phyloP scores from a whole-genome alignment of 352 stramenopile species.

The Phytophthora quininea region DNA sequence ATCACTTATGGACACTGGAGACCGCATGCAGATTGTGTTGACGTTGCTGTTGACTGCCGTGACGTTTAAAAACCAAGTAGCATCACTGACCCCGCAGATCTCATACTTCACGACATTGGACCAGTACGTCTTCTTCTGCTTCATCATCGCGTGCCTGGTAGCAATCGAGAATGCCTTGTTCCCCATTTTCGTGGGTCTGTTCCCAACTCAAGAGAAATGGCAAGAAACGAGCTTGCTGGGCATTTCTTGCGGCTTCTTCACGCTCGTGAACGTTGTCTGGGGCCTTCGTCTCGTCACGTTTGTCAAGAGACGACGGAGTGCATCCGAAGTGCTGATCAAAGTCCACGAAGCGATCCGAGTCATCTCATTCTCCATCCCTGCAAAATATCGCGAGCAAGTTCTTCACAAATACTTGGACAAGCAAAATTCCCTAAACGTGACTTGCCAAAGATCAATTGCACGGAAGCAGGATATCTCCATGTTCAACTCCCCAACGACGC shows the following conservation, averaged over 20 bases:
- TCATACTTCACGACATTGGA: constrained; percentile 75
- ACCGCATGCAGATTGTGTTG: constrained; percentile 60
- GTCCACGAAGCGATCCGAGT: constrained; percentile 47
- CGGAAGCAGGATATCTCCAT: constrained; percentile 37
- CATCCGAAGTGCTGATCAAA: constrained; percentile 31
- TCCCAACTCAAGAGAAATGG: constrained; percentile 24
- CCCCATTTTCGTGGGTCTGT: constrained; percentile 32
- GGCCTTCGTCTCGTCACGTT: constrained; percentile 28
- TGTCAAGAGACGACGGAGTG: constrained; percentile 35
- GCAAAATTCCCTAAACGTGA: constrained; percentile 20
- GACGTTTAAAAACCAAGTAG: constrained; percentile 69
- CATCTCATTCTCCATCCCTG: constrained; percentile 37
- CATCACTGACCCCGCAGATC: constrained; percentile 55
- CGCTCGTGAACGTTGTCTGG: constrained; percentile 49
- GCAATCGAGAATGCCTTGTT: constrained; percentile 65
- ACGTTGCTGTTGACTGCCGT: constrained; percentile 68
- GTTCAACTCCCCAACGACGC: constrained; percentile 40
- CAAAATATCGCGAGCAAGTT: constrained; percentile 28
- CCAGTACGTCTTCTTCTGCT: constrained; percentile 72
- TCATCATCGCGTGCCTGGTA: constrained; percentile 56
- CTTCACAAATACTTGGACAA: constrained; percentile 32
- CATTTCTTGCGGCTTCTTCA: constrained; percentile 47
- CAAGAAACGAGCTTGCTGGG: constrained; percentile 40
- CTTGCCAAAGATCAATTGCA: constrained; percentile 29
- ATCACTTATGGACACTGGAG: constrained; percentile 49